Evolutionary conservation across 768 basidiomycete genomes (phyloP).

Genomic region (Boletus coccyginus): DNA sequence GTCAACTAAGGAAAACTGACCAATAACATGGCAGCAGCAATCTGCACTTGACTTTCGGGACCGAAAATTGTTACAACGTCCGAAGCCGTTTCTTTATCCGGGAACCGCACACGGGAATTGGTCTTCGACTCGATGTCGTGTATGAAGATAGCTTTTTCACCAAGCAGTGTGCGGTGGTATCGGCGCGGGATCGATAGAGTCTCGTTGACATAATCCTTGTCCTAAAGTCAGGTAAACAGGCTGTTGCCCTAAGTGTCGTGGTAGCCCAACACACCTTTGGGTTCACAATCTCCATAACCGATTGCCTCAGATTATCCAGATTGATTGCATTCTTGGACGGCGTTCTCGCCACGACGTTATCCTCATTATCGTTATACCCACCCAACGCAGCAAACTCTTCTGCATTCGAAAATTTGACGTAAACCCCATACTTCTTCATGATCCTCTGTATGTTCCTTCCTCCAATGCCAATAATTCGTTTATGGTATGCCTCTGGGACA

Average conservation of each 20-base stretch:
- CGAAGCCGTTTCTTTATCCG: constrained; percentile 90
- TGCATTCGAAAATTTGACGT: constrained; percentile 98
- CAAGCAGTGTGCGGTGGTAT: constrained; percentile 92
- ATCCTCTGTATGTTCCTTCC: constrained; percentile 98
- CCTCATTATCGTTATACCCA: constrained; percentile 95
- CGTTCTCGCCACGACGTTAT: constrained; percentile 97
- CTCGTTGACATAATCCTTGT: constrained; percentile 95
- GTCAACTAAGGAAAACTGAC: constrained; percentile 41
- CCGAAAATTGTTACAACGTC: constrained; percentile 96
- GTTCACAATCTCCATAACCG: constrained; percentile 96
- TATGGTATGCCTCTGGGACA: constrained; percentile 97
- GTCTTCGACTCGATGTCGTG: constrained; percentile 97
- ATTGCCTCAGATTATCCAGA: constrained; percentile 90
- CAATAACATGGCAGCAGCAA: constrained; percentile 93
- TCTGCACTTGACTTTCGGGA: constrained; percentile 95
- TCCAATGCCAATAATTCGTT: constrained; percentile 97
- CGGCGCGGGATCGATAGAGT: constrained; percentile 90
- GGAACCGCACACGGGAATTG: constrained; percentile 89
- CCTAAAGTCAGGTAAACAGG: constrained; percentile 43
- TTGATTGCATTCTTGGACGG: constrained; percentile 97
- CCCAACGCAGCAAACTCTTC: constrained; percentile 95
- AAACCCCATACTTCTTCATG: constrained; percentile 99
- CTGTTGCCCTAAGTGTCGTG: background rate
- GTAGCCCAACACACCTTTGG: constrained; percentile 66
- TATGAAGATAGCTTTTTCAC: constrained; percentile 96